Base-by-base conservation (phyloP, 139 green algal genomes). In the Asterochloris erici region DNA sequence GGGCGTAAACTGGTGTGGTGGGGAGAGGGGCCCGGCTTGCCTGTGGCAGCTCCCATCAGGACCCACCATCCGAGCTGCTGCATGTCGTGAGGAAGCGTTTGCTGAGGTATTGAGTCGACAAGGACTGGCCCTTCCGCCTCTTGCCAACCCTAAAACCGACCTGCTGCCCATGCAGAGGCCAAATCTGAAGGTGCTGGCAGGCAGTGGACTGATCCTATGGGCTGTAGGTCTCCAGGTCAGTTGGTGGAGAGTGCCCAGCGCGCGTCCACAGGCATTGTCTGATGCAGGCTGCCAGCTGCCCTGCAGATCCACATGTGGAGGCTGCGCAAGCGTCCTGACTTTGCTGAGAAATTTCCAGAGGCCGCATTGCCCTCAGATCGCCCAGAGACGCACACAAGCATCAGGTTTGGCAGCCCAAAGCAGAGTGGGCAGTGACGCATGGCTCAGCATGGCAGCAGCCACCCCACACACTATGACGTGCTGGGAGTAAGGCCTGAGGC, bases 271-370 rank as follows among this genome's bases (percentile, higher is more conserved):
- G 24, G 12, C 10, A 15, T 24, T 63, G 23, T 74, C 77, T 29
- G 19, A 23, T 81, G 21, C 12, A 38, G 38, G 14, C 17, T n/a
- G 24, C 11, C 11, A 47, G 28, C 26, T 68, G 14, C 15, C 17
- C 19, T 26, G 80, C 73, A 84, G 80, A 38, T 77, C 17, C 74
- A 77, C 73, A 84, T 84, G 69, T 77, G 80, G 66, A 63, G 12
- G 10, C 14, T 84, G n/a, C 63, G 62, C 28, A 82, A 82, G 62
- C 79, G 79, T 60, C 80, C 80, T 29, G 80, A 84, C 9, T 84
- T 84, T 38, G 64, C 79, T 26, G 70, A 84, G 63, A 84, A 79
- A 71, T 84, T 84, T 26, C 47, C 60, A 16, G 80, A 84, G n/a
- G 21, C 62, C 38, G 14, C 47, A 9, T 61, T 64, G 19, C 68